These are phyloP conservation scores for Tricholoma furcatifolium DNA, from an alignment of 768 basidiomycete genomes.

Conservation along the genomic window DNA sequence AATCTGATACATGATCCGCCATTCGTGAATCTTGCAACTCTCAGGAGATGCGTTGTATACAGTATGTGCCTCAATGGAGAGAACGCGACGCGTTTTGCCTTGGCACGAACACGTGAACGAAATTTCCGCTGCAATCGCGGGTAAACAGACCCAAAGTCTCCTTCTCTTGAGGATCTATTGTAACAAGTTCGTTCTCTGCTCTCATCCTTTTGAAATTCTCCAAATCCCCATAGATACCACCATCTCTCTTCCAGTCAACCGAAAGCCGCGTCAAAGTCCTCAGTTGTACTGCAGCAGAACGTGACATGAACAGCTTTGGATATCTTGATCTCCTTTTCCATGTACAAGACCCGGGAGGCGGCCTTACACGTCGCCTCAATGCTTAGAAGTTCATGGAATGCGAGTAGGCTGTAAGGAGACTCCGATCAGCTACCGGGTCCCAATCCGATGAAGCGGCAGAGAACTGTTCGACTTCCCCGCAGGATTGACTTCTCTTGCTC, in stretches of 20 bases:
- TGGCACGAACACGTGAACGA: constrained; percentile 2
- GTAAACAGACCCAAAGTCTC: constrained; percentile 10
- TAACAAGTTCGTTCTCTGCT: constrained; percentile 4
- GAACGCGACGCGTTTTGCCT: constrained; percentile 1
- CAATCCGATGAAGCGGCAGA: neutral
- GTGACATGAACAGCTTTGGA: neutral
- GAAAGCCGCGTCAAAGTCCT: neutral
- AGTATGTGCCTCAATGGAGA: neutral
- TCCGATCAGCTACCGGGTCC: neutral
- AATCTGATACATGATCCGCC: no score
- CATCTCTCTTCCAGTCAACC: neutral
- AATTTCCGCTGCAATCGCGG: constrained; percentile 12
- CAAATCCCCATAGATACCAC: constrained; percentile 6
- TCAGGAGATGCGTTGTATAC: no score
- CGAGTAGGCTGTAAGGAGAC: neutral
- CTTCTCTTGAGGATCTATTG: neutral
- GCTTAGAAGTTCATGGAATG: neutral
- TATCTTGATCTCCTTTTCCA: neutral
- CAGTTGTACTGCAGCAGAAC: neutral
- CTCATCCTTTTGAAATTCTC: neutral
- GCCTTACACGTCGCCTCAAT: neutral
- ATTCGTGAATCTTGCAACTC: no score
- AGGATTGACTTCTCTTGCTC: neutral
- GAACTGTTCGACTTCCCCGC: neutral
- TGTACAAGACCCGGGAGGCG: neutral